These are phyloP conservation scores for Salix suchowensis DNA, from an alignment of 345 rosid genomes.

Conservation along the genomic window DNA sequence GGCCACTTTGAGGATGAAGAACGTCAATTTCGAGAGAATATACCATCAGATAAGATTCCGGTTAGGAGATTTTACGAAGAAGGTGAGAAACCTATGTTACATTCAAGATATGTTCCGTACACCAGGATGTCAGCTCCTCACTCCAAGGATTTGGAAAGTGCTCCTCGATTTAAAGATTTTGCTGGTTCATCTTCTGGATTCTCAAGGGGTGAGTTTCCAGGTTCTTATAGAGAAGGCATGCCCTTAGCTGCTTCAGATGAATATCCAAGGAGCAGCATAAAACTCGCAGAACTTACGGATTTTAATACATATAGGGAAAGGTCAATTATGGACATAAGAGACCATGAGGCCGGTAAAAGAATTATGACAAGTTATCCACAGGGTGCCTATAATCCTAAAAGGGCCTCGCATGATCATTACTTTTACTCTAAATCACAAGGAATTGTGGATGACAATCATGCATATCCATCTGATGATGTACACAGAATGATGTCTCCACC, in stretches of 20 bases:
- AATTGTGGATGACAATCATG: conserved; percentile 24
- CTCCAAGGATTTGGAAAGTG: conserved; percentile 25
- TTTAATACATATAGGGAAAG: conserved; percentile 26
- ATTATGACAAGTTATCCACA: conserved; percentile 21
- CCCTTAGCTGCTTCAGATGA: conserved; percentile 34
- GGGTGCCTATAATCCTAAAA: conserved; percentile 23
- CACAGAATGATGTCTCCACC: conserved; percentile 27
- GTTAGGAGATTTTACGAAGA: conserved; percentile 29
- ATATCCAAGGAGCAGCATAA: conserved; percentile 27
- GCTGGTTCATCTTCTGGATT: conserved; percentile 33
- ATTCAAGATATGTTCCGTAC: conserved; percentile 33
- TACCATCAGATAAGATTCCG: conserved; percentile 25
- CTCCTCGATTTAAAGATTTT: conserved; percentile 26
- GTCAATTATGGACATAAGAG: conserved; percentile 24
- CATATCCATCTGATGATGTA: conserved; percentile 29
- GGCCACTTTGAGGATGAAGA: conserved; percentile 29
- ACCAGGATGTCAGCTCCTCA: conserved; percentile 24
- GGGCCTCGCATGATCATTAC: conserved; percentile 34
- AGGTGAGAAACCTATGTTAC: conserved; percentile 28
- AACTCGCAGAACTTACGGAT: conserved; percentile 30
- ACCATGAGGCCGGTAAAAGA: conserved; percentile 26
- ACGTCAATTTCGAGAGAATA: conserved; percentile 28
- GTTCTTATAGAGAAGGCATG: conserved; percentile 30
- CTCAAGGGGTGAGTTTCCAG: conserved; percentile 27
- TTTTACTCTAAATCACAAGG: conserved; percentile 27